Evolutionary conservation across 495 filamentous ascomycete species (phyloP), one percentile per base, ranked within the genome.

Genomic region (Hypoxylon lenormandii): DNA sequence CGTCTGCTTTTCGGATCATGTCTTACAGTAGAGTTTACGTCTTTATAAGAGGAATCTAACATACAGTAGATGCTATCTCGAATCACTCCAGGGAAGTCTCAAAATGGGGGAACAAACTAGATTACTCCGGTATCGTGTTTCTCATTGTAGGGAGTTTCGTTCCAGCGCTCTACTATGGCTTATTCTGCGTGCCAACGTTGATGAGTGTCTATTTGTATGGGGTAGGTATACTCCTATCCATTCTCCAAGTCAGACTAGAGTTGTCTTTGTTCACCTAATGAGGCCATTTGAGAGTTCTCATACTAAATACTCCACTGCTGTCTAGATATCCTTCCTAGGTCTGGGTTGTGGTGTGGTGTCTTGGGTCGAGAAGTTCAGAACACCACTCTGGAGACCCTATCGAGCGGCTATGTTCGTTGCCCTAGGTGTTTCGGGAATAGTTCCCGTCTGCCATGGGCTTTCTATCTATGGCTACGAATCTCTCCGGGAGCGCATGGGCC

Each of bases 61-160:
- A 22, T 51, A 18, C 33, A 22, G 8, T 46, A 71, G 68, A 84
- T 40, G 67, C 78, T n/a, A 61, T 83, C 49, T 66, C 64, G 13
- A 83, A 83, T 60, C 82, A 84, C 62, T 77, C 72, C 18, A 65
- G 71, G 36, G 64, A 65, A 12, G 81, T 83, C 10, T 77, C 79
- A 18, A 78, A 70, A 50, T 82, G 80, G 80, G 81, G 82, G 30
- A 84, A 84, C 50, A 84, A 84, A 75, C 83, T 98, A 30, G 94
- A 98, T 74, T 97, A 97, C 74, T 84, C 94, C 13, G 94, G 94
- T 8, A 98, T 97, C 74, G 90, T 97, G 28, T 85, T 90, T 51
- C 79, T 97, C 66, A 97, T 97, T 64, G 89, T 92, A 66, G 93
- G 94, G 33, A 93, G 90, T 75, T 96, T 91, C 72, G 86, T 96